Evolutionary conservation across 78 protist genomes (phyloP).

Genomic region (Mastigamoeba balamuthi): DNA sequence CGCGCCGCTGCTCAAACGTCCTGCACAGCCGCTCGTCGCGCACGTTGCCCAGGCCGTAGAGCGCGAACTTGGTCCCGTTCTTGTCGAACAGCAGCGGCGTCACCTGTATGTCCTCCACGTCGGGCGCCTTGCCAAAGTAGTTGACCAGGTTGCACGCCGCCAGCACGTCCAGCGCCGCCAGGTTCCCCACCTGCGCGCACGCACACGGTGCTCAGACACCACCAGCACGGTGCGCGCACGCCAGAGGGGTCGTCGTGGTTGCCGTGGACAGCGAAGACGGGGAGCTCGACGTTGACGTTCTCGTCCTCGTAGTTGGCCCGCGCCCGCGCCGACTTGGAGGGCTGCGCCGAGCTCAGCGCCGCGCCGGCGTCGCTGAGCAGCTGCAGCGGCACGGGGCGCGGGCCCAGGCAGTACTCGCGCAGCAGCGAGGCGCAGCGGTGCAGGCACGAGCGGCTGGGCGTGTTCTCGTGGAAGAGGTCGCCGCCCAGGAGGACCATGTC

Average conservation of each 20-base stretch:
- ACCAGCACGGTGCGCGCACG: neutral
- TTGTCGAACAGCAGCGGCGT: slow-evolving; percentile 75
- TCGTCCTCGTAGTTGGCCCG: slow-evolving; percentile 88
- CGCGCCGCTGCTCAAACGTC: slow-evolving; percentile 46
- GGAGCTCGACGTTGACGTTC: slow-evolving; percentile 87
- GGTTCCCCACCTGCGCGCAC: slow-evolving; percentile 41
- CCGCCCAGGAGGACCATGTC: slow-evolving; percentile 95
- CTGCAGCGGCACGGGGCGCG: slow-evolving; percentile 25
- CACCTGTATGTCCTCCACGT: slow-evolving; percentile 59
- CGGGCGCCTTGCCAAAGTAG: slow-evolving; percentile 79
- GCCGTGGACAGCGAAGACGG: slow-evolving; percentile 96
- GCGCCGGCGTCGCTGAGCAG: slow-evolving; percentile 53
- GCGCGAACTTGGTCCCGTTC: slow-evolving; percentile 62
- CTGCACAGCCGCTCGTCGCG: slow-evolving; percentile 90
- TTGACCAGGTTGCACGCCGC: slow-evolving; percentile 67
- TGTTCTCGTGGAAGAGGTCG: slow-evolving; percentile 95
- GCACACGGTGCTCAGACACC: neutral
- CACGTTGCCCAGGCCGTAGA: slow-evolving; percentile 93
- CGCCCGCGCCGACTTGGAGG: neutral
- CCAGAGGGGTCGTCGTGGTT: slow-evolving; percentile 99
- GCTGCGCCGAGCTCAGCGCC: slow-evolving; percentile 7
- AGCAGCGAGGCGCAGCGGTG: slow-evolving; percentile 63
- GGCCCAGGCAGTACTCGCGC: slow-evolving; percentile 78
- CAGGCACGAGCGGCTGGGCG: slow-evolving; percentile 79
- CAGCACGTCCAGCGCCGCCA: slow-evolving; percentile 80